A percentile compares a stretch with the other conserved stretches of the same genome.
Evolutionary conservation across 1,284 basidiomycete species (phyloP).

Genomic region (Rhodotorula sp.): DNA sequence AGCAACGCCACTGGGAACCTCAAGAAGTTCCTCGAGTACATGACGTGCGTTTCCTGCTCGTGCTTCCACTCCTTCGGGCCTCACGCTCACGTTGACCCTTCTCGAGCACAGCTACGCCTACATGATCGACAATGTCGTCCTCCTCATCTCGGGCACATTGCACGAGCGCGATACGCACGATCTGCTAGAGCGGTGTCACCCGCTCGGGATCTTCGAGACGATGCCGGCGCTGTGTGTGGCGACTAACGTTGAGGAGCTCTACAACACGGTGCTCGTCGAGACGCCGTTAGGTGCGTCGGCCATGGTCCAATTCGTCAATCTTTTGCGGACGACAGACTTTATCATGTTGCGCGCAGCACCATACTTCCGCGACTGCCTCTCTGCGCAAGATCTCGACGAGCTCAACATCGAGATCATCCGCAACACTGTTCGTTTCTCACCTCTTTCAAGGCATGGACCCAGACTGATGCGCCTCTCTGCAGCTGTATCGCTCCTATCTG

Average conservation of each 20-base stretch:
- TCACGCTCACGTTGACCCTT: neutral
- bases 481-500: constrained; percentile 97
- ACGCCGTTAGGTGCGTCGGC: constrained; percentile 79
- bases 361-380: constrained; percentile 94
- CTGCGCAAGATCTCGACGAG: constrained; percentile 94
- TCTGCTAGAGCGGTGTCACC: constrained; percentile 93
- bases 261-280: constrained; percentile 94
- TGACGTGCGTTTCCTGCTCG: constrained; percentile 65
- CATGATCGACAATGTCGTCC: constrained; percentile 99
- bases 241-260: constrained; percentile 98
- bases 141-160: constrained; percentile 95
- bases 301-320: neutral
- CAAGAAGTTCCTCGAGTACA: constrained; percentile 93
- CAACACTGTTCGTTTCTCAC: constrained; percentile 62
- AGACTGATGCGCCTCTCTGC: neutral
- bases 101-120: constrained; percentile 74
- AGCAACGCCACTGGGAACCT: constrained; percentile 89
- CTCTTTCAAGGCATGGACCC: neutral
- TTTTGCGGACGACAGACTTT: rapidly evolving
- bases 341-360: constrained; percentile 62
- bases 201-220: constrained; percentile 94
- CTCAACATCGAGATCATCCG: constrained; percentile 99
- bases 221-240: constrained; percentile 99
- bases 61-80: neutral
- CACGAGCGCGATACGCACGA: constrained; percentile 98